Evolutionary conservation across 306 rosid species (phyloP), one percentile per base, ranked within the genome.

Genomic region (Cyclanthera cordifolia): DNA sequence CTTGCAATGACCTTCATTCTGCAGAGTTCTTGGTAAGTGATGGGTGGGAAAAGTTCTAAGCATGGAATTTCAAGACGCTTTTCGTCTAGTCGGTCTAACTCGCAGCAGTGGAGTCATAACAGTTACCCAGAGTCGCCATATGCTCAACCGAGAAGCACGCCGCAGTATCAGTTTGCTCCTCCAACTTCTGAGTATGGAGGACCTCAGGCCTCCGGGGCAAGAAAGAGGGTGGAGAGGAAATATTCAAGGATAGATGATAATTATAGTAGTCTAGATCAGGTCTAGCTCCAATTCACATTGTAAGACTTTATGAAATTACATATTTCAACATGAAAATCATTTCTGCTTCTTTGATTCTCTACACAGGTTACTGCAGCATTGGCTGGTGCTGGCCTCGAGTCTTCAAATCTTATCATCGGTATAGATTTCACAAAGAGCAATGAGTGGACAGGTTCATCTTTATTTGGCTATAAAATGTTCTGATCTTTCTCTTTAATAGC

Each of bases 341-440:
- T 46, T 45, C 17, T 24, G 39, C 14, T 56, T 27, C 8, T 43
- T 7, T 20, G 49, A 43, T 64, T 21, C 53, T 64, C 70, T 43
- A 74, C 46, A 68, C 78, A 93, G 99, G 99, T 94, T 50, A 88
- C 96, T 9, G 96, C 86, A 5, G 97, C 97, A 47, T 73, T 94
- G 63, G 85, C 90, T 27, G 71, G 63, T 24, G 95, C 97, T 75
- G 99, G 99, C 39, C 72, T 94, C 10, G 99, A 94, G 85, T 94
- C 99, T 23, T 90, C 97, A 16, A 94, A 94, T 85, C 91, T 94
- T 47, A 86, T 94, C 71, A 97, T 94, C 16, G 99, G 99, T 53
- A 86, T 94, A 74, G 99, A 94, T 79, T 94, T 90, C 80, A 94
- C 99, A 6, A 90, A 94, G 88, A 94, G 99, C 87, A 94, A 94